A percentile compares a stretch with the other conserved stretches of the same genome.
These are phyloP conservation scores for Xylaria sp. DNA, from an alignment of 2,329 filamentous ascomycete genomes.

Conservation along the genomic window DNA sequence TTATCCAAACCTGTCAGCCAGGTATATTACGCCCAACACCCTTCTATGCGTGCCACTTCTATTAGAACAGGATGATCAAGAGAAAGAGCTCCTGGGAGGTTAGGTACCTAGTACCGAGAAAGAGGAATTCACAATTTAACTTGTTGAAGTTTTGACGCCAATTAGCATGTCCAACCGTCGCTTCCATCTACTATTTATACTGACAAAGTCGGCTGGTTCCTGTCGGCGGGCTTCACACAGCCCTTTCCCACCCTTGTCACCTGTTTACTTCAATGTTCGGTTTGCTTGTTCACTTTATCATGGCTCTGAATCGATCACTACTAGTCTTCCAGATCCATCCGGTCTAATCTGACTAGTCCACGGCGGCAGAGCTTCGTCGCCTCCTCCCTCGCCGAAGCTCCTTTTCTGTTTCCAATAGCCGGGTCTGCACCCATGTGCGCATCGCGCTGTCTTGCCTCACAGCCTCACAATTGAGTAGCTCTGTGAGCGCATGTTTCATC, in stretches of 20 bases:
- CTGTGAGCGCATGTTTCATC: conserved; percentile 70
- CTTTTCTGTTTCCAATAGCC: conserved; percentile 70
- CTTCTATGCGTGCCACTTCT: too few species aligned
- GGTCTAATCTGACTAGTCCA: conserved; percentile 38
- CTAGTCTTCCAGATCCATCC: not conserved
- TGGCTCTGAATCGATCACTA: not conserved
- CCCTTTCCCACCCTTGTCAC: not conserved
- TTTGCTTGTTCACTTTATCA: not conserved
- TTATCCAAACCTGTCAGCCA: too few species aligned
- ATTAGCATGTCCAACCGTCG: too few species aligned
- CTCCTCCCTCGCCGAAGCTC: conserved; percentile 66
- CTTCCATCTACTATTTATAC: not conserved
- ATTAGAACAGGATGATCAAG: too few species aligned
- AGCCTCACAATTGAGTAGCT: conserved; percentile 69
- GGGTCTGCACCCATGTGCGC: conserved; percentile 68
- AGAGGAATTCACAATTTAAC: too few species aligned
- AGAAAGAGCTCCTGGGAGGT: too few species aligned
- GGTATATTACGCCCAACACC: too few species aligned
- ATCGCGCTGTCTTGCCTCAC: conserved; percentile 63
- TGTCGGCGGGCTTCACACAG: not conserved
- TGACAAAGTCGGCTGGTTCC: conserved; percentile 8
- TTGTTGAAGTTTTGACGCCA: too few species aligned
- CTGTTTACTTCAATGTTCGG: not conserved
- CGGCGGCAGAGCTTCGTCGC: conserved; percentile 55
- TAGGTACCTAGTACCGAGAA: too few species aligned